These are phyloP conservation scores for Geosmithia putterillii DNA, from an alignment of 2,329 filamentous ascomycete species.

Conservation along the genomic window DNA sequence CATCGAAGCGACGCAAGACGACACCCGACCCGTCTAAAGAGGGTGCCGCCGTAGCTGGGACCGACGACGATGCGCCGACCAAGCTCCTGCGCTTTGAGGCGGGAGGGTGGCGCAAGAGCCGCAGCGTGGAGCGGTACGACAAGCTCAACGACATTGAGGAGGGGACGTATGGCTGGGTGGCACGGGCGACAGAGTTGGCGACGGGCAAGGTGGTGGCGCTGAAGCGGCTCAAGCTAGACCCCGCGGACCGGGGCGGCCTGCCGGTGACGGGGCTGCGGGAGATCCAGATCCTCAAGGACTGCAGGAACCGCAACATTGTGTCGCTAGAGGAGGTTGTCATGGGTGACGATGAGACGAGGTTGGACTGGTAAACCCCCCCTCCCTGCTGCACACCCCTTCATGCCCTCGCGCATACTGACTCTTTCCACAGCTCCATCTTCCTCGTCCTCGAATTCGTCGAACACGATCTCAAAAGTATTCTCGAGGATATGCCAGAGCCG, in stretches of 20 bases:
- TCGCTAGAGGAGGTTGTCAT: slow-evolving; percentile 73
- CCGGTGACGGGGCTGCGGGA: slow-evolving; percentile 88
- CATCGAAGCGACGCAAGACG: slow-evolving; percentile 50
- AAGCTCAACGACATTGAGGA: slow-evolving; percentile 95
- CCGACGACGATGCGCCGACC: slow-evolving; percentile 13
- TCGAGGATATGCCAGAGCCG: slow-evolving; percentile 87
- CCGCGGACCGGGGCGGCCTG: slow-evolving; percentile 59
- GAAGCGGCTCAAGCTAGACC: slow-evolving; percentile 86
- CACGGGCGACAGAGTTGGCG: slow-evolving; percentile 60
- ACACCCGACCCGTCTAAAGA: slow-evolving; percentile 29
- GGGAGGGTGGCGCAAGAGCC: slow-evolving; percentile 54
- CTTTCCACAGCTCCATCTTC: slow-evolving; percentile 51
- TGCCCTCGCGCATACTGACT: slow-evolving; percentile 9
- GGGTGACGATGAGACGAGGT: slow-evolving; percentile 43
- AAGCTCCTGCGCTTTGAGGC: slow-evolving; percentile 61
- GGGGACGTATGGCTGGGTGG: slow-evolving; percentile 91
- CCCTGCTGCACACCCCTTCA: slow-evolving; percentile 4
- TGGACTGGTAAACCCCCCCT: slow-evolving; percentile 46
- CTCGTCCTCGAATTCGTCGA: slow-evolving; percentile 96
- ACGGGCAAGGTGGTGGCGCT: slow-evolving; percentile 78
- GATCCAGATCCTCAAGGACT: slow-evolving; percentile 80
- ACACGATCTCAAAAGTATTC: slow-evolving; percentile 87
- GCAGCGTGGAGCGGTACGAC: slow-evolving; percentile 79
- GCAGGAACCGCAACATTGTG: slow-evolving; percentile 74
- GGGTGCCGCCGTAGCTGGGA: not conserved